These are phyloP conservation scores for Euphrasia confusa DNA, from an alignment of 257 asterid species.

Conservation along the genomic window DNA sequence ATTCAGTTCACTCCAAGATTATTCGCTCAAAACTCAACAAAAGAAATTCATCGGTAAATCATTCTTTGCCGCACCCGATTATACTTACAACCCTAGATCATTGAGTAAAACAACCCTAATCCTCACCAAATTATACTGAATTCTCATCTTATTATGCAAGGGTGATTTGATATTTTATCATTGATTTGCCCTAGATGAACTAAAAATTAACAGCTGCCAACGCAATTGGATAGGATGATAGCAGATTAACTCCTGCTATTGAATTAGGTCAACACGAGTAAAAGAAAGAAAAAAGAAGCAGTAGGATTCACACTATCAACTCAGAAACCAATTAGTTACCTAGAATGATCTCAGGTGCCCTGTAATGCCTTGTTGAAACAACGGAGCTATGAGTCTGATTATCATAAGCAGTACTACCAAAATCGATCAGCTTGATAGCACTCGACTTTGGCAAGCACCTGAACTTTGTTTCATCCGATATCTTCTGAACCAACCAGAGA, in stretches of 20 bases:
- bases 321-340: conserved; percentile 37
- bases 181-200: too few species aligned
- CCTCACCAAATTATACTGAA: too few species aligned
- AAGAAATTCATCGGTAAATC: too few species aligned
- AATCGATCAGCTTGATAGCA: conserved; percentile 60
- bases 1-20: too few species aligned
- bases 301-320: conserved; percentile 27
- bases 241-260: conserved; percentile 8
- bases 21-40: too few species aligned
- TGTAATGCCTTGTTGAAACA: conserved; percentile 59
- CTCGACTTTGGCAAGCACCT: conserved; percentile 64
- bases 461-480: conserved; percentile 45
- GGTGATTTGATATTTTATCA: too few species aligned
- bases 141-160: too few species aligned
- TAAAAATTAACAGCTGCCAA: conserved; percentile 6
- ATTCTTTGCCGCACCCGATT: too few species aligned
- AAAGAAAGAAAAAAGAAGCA: conserved; percentile 5
- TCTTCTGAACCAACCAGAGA: conserved; percentile 48
- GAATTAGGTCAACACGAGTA: background rate
- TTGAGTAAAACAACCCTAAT: too few species aligned
- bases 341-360: conserved; percentile 62
- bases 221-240: conserved; percentile 12
- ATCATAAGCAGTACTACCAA: conserved; percentile 51
- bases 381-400: conserved; percentile 46
- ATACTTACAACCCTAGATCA: too few species aligned